phyloP scores from a whole-genome alignment of 2,329 filamentous ascomycete species.

The Xylaria arbuscula region DNA sequence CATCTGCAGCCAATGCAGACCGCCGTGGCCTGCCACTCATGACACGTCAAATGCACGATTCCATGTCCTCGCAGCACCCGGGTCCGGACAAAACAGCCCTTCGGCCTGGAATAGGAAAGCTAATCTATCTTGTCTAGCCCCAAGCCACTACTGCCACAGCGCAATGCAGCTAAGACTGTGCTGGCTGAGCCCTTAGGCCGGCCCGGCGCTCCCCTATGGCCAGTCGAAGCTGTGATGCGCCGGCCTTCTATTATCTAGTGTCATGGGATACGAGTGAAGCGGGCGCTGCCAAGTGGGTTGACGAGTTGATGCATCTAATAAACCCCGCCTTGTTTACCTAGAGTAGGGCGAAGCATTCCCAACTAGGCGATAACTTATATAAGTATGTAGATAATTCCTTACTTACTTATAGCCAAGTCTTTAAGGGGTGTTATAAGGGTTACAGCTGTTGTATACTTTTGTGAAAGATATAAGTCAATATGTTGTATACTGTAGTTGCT shows the following conservation, averaged over 20 bases:
- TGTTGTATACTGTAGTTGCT: too few relatives aligned
- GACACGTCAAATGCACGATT: conserved; percentile 23
- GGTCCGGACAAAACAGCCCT: neutral
- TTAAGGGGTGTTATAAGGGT: too few relatives aligned
- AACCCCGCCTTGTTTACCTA: conserved; percentile 1
- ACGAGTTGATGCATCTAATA: conserved; percentile 17
- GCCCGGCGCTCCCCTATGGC: conserved; percentile 21
- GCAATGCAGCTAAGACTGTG: conserved; percentile 20
- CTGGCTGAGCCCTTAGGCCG: conserved; percentile 9
- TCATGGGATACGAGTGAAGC: conserved; percentile 5
- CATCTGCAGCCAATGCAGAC: neutral
- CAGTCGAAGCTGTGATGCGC: neutral
- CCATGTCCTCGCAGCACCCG: neutral
- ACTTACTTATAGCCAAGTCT: too few relatives aligned
- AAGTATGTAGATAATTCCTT: too few relatives aligned
- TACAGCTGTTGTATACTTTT: too few relatives aligned
- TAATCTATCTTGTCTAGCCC: conserved; percentile 15
- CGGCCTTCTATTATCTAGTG: conserved; percentile 12
- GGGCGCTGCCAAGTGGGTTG: conserved; percentile 13
- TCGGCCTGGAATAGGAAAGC: neutral
- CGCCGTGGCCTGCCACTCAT: conserved; percentile 6
- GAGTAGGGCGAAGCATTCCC: too few relatives aligned
- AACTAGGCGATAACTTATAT: too few relatives aligned
- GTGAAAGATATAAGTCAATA: too few relatives aligned
- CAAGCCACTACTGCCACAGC: conserved; percentile 12